Base-by-base conservation (phyloP, 371 early-diverging fungal species). In the Lichtheimia hyalospora region DNA sequence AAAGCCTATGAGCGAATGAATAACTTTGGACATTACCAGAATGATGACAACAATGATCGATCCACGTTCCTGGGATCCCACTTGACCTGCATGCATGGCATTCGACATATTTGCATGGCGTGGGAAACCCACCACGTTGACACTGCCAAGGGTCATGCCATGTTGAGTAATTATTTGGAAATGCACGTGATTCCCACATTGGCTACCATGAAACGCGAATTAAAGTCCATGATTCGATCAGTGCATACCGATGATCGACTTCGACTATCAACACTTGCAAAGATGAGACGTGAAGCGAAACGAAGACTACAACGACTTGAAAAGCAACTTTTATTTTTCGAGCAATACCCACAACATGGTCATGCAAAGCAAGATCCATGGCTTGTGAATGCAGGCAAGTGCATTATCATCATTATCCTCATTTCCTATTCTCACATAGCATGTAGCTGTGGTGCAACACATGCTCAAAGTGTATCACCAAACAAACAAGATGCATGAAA, bases 401-500 rank as follows among this genome's bases (percentile, higher is more conserved):
- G 28, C 14, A 46, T 16, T 1, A 46, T 8, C 46, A 18, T 14
- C 40, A 20, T 43, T 13, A 16, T n/a, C 44, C 18, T 21, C 25
- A n/a, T 10, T 16, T 40, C 28, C 27, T 14, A 12, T 23, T 39
- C 39, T 41, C 15, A 34, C 10, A 34, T 34, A 42, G 40, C 16
- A 12, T 51, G 8, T 61, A 77, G 77, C 56, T 41, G 78, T 77
- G 2, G 64, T 72, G 10, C 64, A 70, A 23, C 72, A 77, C 54
- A 70, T 77, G 63, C 54, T 74, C 41, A 74, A 74, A 23, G 69
- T 77, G 3, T 74, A 74, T 48, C 63, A 62, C 0, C 78, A 77
- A 28, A 69, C 74, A 50, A 77, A 77, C 60, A 77, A 70, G 46
- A 66, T 77, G 40, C 75, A 77, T 25, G 78, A 77, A 52, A 72